Evolutionary conservation across 192 early-diverging fungal species (phyloP), one percentile per base, ranked within the genome.

Genomic region (Spinellus fusiger): DNA sequence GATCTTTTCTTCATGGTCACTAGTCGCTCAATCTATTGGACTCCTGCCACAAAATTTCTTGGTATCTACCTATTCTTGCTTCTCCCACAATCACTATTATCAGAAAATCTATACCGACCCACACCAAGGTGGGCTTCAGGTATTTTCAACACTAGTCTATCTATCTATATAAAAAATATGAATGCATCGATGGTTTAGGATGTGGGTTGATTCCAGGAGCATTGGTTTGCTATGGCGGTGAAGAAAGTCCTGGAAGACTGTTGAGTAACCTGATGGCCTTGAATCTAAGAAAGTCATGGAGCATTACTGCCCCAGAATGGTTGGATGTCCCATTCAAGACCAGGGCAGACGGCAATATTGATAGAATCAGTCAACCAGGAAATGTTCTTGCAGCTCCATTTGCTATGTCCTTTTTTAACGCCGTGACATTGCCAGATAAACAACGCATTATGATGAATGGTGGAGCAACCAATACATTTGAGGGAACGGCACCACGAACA

Each of bases 101-200:
- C 4, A 3, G 15, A 44, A 12, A 44, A 12, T 2, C 18, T 44
- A 3, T 44, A 44, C 27, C 56, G 31, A 56, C 63, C 63, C 31
- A 23, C 46, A 20, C 54, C 63, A 37, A 29, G 54, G 28, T 65
- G 63, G 63, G 63, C 51, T 16, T 49, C 54, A 40, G 54, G 63
- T 54, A 65, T 28, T 25, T 28, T 9, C 15, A 52, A 9, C 29
- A 38, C 31, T 28, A 23, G 10, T 6, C 33, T 31, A 34, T 50
- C 34, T n/a, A 6, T 15, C 5, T 3, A 51, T 26, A 44, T 15
- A 51, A 33, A 50, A 9, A 37, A 15, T n/a, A n/a, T n/a, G n/a
- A n/a, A n/a, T n/a, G 23, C 27, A 4, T 44, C n/a, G 16, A 44
- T 18, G 5, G 3, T 31, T 8, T 54, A 55, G 26, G 44, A 26